Evolutionary conservation across 2,329 filamentous ascomycete genomes (phyloP).

Genomic region (Cercospora citrullina): DNA sequence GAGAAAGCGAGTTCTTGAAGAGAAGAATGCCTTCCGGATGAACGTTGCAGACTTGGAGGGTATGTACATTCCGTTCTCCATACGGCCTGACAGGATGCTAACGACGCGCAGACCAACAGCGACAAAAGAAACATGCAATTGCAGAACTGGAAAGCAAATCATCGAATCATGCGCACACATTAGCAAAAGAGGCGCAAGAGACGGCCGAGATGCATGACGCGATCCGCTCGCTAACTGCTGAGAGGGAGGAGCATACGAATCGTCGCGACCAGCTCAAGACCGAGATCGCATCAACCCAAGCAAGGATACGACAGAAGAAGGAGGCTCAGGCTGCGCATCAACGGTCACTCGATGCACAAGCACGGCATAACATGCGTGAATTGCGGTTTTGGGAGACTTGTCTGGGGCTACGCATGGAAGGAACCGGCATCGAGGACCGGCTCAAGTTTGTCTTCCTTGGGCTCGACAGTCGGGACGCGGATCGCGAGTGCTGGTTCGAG

Average conservation of each 20-base stretch:
- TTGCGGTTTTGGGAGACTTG: constrained; percentile 95
- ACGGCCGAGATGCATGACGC: constrained; percentile 63
- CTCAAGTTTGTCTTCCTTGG: constrained; percentile 89
- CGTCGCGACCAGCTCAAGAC: constrained; percentile 58
- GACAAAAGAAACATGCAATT: constrained; percentile 84
- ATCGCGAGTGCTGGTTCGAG: constrained; percentile 91
- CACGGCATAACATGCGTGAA: constrained; percentile 87
- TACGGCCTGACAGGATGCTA: constrained; percentile 3
- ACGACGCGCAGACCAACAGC: constrained; percentile 72
- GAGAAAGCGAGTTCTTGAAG: constrained; percentile 83
- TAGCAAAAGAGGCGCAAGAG: constrained; percentile 76
- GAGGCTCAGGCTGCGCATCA: constrained; percentile 73
- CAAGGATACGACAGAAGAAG: constrained; percentile 66
- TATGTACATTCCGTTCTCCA: constrained; percentile 44
- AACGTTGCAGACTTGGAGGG: constrained; percentile 88
- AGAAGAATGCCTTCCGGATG: constrained; percentile 90
- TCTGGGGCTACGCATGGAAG: constrained; percentile 84
- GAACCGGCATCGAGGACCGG: constrained; percentile 69
- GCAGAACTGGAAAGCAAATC: constrained; percentile 76
- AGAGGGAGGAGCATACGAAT: constrained; percentile 56
- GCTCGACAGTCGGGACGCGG: constrained; percentile 82
- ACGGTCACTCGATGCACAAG: constrained; percentile 75
- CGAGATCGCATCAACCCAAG: constrained; percentile 65
- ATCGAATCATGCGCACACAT: constrained; percentile 67
- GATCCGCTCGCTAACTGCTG: constrained; percentile 57